Base-by-base conservation (phyloP, 768 basidiomycete genomes). In the Termitomyces sp. region DNA sequence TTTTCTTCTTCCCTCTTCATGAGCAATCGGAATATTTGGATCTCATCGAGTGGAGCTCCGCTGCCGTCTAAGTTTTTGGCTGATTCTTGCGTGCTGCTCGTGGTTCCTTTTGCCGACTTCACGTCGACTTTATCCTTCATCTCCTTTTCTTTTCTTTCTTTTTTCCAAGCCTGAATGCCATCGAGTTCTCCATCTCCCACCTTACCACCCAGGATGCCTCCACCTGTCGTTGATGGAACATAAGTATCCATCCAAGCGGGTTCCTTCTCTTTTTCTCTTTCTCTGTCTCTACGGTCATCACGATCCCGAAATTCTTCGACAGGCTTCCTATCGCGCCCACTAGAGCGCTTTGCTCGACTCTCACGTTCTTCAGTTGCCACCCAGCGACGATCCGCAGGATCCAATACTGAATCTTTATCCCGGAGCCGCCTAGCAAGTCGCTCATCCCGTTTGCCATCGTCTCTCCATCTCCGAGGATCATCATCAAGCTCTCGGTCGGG, bases 211-310 rank as follows among this genome's bases (percentile, higher is more conserved):
- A 89, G 75, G 53, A 89, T 84, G 14, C 86, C 87, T 47, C 75
- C 72, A 33, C 71, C 73, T 17, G 82, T 68, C 23, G 77, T 78
- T 50, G 72, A 77, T 12, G 90, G 89, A 58, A 91, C 79, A 66
- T 91, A 91, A 19, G 88, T 84, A 61, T 92, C 91, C 91, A 94
- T 94, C 91, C 91, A 94, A 17, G 91, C 91, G 23, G 91, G 91
- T 66, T 93, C 91, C 64, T 88, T 91, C 73, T 94, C 91, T 63
- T 82, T 83, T 62, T 85, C 84, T 55, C 79, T 76, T 50, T 85
- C 80, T 31, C 80, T 75, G 52, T 82, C 82, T 72, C 72, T 38
- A 47, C 62, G 61, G 23, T 61, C 61, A 28, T 66, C 64, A 41
- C 73, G 72, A 42, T 79, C 79, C 52, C 74, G 80, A 14, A 66